phyloP scores from a whole-genome alignment of 2,329 filamentous ascomycete genomes.

The Colletotrichum orchidophilum region DNA sequence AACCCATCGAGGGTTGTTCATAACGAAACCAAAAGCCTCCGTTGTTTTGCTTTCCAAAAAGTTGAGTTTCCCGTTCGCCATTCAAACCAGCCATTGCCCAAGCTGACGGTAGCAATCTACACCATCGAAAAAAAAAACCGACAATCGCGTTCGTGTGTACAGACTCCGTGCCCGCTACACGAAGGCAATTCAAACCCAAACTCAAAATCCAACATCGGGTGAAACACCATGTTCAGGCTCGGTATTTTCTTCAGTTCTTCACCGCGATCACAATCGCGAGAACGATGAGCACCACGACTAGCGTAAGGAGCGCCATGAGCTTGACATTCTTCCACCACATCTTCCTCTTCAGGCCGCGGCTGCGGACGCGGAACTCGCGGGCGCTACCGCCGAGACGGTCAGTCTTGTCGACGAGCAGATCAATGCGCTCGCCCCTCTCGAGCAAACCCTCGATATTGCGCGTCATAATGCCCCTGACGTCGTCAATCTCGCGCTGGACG shows the following conservation, averaged over 20 bases:
- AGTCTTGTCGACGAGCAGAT: constrained; percentile 95
- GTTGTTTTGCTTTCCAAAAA: constrained; percentile 29
- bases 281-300: constrained; percentile 73
- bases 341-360: constrained; percentile 83
- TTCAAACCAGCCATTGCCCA: constrained; percentile 27
- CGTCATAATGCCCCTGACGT: constrained; percentile 92
- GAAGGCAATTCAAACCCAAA: background rate
- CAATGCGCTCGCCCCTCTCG: constrained; percentile 91
- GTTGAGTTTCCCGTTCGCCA: constrained; percentile 25
- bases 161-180: background rate
- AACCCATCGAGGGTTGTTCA: constrained; percentile 1
- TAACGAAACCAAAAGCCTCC: constrained; percentile 14
- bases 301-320: constrained; percentile 80
- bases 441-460: constrained; percentile 92
- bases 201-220: background rate
- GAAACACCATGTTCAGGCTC: background rate
- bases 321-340: constrained; percentile 99
- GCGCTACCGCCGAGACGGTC: constrained; percentile 89
- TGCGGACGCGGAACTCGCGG: constrained; percentile 88
- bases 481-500: constrained; percentile 90
- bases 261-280: constrained; percentile 63
- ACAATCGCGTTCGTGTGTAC: background rate
- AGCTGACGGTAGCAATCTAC: constrained; percentile 22
- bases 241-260: constrained; percentile 54
- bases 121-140: constrained; percentile 17